Percentiles rank a stretch among this genome's conserved stretches.
These are phyloP conservation scores for Ophiocordyceps sinensis DNA, from an alignment of 2,329 filamentous ascomycete species.

Conservation along the genomic window DNA sequence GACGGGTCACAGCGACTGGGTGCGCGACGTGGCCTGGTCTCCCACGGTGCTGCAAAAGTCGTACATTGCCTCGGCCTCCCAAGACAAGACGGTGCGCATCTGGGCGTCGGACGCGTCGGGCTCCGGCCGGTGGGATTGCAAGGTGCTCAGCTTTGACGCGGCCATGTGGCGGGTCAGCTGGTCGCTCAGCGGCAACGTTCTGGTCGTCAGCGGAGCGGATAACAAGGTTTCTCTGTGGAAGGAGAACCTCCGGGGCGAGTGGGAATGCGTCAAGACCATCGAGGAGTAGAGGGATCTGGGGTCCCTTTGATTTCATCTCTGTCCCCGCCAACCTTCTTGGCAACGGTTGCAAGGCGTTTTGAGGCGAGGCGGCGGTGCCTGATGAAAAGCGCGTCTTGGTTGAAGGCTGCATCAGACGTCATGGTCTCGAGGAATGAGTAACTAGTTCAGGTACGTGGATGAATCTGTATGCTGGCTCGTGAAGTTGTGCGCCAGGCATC, in stretches of 20 bases:
- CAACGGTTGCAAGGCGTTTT: constrained; percentile 16
- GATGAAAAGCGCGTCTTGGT: too few species aligned
- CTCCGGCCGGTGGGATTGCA: constrained; percentile 66
- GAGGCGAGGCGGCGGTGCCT: not conserved
- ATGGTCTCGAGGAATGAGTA: not conserved
- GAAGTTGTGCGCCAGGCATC: not conserved
- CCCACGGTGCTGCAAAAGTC: constrained; percentile 89
- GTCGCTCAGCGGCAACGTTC: constrained; percentile 91
- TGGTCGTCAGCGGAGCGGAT: constrained; percentile 85
- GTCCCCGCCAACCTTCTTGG: not conserved
- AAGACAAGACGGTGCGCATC: constrained; percentile 95
- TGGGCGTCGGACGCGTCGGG: constrained; percentile 64
- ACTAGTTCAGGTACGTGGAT: not conserved
- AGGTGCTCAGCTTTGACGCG: constrained; percentile 74
- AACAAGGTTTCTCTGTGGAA: constrained; percentile 98
- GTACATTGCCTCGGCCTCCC: constrained; percentile 89
- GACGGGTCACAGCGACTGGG: constrained; percentile 84
- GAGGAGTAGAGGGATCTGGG: constrained; percentile 48
- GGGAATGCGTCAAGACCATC: constrained; percentile 95
- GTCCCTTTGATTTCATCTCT: not conserved
- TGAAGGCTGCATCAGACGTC: too few species aligned
- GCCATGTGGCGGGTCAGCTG: constrained; percentile 94
- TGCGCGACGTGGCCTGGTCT: constrained; percentile 93
- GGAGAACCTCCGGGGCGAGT: constrained; percentile 90
- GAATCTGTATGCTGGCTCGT: not conserved